Conservation (phyloP, 2,329 filamentous ascomycete genomes). For the Colletotrichum zoysiae region DNA sequence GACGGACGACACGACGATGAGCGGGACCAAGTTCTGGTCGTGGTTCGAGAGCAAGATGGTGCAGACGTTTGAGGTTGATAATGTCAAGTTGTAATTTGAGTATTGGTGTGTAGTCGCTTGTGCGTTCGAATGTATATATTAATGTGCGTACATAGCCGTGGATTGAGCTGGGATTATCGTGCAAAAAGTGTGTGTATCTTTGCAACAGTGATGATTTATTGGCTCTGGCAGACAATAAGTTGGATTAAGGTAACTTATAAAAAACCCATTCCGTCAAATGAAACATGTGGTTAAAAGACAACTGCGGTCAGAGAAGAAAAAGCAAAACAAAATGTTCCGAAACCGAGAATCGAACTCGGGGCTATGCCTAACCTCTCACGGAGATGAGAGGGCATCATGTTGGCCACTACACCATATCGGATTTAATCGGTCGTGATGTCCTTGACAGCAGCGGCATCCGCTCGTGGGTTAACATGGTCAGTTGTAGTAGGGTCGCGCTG, state of each 20-base stretch:
- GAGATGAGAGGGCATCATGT: conserved; percentile 39
- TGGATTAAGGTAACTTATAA: no score
- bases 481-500: no score
- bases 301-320: background rate
- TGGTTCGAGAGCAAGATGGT: conserved; percentile 51
- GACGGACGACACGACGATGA: conserved; percentile 51
- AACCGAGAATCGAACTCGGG: conserved; percentile 41
- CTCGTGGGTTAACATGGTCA: no score
- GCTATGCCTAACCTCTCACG: conserved; percentile 33
- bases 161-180: background rate
- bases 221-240: background rate
- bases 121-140: background rate
- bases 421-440: no score
- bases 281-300: no score
- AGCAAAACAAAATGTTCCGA: conserved; percentile 11
- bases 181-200: background rate
- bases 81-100: conserved; percentile 43
- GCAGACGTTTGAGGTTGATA: conserved; percentile 55
- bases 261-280: no score
- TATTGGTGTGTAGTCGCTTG: background rate
- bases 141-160: background rate
- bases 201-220: background rate
- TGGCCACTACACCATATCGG: conserved; percentile 41
- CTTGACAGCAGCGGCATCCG: no score
- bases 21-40: conserved; percentile 53